phyloP scores from a whole-genome alignment of 495 filamentous ascomycete genomes.

The Aspergillus cristatus region DNA sequence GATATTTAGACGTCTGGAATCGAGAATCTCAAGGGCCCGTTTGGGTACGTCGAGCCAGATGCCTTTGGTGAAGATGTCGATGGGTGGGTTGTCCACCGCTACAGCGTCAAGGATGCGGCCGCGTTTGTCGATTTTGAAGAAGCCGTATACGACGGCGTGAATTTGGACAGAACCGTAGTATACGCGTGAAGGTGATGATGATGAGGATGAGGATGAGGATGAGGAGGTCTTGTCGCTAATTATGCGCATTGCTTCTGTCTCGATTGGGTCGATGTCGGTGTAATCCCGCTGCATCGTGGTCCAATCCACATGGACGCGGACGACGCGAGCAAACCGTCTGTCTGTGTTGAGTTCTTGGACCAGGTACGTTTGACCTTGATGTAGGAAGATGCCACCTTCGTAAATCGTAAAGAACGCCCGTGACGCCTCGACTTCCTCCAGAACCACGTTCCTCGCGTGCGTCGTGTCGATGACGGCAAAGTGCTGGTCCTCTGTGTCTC shows the following conservation, averaged over 20 bases:
- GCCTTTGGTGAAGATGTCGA: slow-evolving; percentile 73
- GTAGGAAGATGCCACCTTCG: slow-evolving; percentile 94
- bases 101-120: slow-evolving; percentile 85
- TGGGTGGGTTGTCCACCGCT: slow-evolving; percentile 85
- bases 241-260: slow-evolving; percentile 71
- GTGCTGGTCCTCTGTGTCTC: slow-evolving; percentile 85
- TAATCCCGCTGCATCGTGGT: slow-evolving; percentile 88
- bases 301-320: slow-evolving; percentile 88
- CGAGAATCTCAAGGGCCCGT: slow-evolving; percentile 67
- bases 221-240: slow-evolving; percentile 36
- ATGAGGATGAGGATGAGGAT: slow-evolving; percentile 13
- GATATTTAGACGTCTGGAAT: slow-evolving; percentile 61
- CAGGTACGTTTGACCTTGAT: slow-evolving; percentile 87
- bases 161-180: slow-evolving; percentile 82
- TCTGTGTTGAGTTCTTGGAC: slow-evolving; percentile 83
- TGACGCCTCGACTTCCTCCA: slow-evolving; percentile 94
- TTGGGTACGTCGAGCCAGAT: slow-evolving; percentile 95
- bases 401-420: slow-evolving; percentile 94
- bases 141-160: slow-evolving; percentile 81
- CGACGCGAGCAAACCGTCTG: slow-evolving; percentile 61
- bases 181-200: slow-evolving; percentile 44
- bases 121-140: slow-evolving; percentile 84
- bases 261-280: slow-evolving; percentile 88
- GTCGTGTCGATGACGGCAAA: slow-evolving; percentile 91
- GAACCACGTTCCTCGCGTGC: slow-evolving; percentile 67